Evolutionary conservation across 768 basidiomycete species (phyloP).

Genomic region (Galerina marginata): DNA sequence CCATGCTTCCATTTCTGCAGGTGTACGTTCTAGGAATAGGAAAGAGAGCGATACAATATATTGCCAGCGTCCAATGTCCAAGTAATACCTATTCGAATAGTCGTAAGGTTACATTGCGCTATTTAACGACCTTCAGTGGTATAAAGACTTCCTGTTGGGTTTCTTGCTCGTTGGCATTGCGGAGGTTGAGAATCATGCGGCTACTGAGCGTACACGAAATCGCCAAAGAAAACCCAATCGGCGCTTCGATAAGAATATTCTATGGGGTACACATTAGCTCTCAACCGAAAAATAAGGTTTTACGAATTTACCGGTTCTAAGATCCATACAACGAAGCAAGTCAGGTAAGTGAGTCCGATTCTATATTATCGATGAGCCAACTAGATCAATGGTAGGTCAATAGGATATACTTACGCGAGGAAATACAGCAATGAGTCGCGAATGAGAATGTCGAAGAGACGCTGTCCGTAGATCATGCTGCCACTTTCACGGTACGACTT

Average conservation of each 20-base stretch:
- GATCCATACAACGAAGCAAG: neutral
- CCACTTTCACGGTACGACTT: neutral
- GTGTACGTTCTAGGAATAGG: no score
- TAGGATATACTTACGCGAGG: neutral
- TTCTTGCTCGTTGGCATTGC: neutral
- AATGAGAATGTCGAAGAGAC: conserved; percentile 1
- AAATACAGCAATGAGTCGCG: conserved; percentile 4
- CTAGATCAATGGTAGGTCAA: neutral
- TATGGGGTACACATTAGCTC: neutral
- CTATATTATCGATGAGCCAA: neutral
- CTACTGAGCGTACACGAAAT: conserved; percentile 1
- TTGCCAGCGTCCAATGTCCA: no score
- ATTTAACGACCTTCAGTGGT: no score
- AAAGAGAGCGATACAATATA: no score
- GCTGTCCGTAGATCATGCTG: neutral
- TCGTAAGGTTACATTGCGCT: no score
- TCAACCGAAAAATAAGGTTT: neutral
- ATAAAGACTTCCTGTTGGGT: no score
- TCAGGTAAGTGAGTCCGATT: neutral
- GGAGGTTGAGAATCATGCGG: conserved; percentile 5
- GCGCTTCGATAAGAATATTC: neutral
- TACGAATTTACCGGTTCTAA: neutral
- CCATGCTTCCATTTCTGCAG: no score
- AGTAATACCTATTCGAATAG: no score
- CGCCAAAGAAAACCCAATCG: neutral